Evolutionary conservation across 2,329 filamentous ascomycete species (phyloP).

Genomic region (Xylaria sp.): DNA sequence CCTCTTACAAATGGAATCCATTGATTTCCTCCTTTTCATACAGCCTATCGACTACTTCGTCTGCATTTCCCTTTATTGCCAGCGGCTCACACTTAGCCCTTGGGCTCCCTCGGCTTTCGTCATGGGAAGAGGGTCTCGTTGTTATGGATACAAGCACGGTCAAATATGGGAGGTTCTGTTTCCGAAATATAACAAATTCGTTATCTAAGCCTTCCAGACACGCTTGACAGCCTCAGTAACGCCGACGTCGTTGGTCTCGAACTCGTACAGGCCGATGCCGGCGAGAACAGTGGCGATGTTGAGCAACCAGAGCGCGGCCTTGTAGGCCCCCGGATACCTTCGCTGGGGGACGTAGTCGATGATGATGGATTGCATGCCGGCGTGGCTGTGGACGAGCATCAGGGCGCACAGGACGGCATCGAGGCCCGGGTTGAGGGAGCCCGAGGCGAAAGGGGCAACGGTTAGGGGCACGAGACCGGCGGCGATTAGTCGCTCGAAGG

Average conservation of each 20-base stretch:
- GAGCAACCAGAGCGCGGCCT: conserved; percentile 78
- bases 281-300: conserved; percentile 82
- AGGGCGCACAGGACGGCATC: conserved; percentile 87
- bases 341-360: conserved; percentile 88
- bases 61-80: conserved; percentile 1
- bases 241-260: conserved; percentile 98
- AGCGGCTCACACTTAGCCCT: not conserved
- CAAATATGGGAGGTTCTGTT: not conserved
- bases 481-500: conserved; percentile 88
- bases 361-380: conserved; percentile 91
- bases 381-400: conserved; percentile 91
- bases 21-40: conserved; percentile 8
- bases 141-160: not conserved
- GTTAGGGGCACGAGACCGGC: conserved; percentile 86
- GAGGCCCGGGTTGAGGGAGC: conserved; percentile 86
- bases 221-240: conserved; percentile 88
- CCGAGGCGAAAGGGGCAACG: conserved; percentile 89
- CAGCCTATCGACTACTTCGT: conserved; percentile 9
- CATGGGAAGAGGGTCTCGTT: not conserved
- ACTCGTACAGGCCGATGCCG: conserved; percentile 93
- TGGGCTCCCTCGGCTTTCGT: not conserved
- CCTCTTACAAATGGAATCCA: conserved; percentile 29
- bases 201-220: conserved; percentile 77
- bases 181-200: not conserved
- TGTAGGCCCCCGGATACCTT: conserved; percentile 74